phyloP scores from a whole-genome alignment of 2,329 filamentous ascomycete species.

The Thermothelomyces thermophilus region DNA sequence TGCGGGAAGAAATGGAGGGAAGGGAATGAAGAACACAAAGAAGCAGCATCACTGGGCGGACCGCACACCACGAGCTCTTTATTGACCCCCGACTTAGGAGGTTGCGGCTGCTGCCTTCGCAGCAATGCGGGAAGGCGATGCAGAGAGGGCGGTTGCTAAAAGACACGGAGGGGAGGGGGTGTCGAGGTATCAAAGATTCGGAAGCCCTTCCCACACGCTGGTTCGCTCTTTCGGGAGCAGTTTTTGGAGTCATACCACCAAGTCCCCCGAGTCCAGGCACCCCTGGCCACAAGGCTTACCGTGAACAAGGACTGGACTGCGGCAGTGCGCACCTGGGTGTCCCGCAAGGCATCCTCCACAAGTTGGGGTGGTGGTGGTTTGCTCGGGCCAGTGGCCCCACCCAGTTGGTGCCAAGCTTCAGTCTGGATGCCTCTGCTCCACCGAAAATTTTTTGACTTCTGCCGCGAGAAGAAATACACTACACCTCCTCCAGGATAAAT shows the following conservation, averaged over 20 bases:
- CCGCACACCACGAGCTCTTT: neutral
- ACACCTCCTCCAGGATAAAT: too few species aligned
- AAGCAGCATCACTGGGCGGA: neutral
- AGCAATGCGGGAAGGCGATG: constrained; percentile 13
- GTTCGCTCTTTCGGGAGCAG: neutral
- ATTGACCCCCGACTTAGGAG: constrained; percentile 11
- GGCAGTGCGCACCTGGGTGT: constrained; percentile 14
- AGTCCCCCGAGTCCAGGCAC: constrained; percentile 13
- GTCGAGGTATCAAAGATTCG: constrained; percentile 9
- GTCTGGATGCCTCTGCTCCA: constrained; percentile 16
- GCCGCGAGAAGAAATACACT: too few species aligned
- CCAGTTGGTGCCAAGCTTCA: constrained; percentile 12
- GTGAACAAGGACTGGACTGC: constrained; percentile 10
- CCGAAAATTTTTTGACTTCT: constrained; percentile 19
- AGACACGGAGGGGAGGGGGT: constrained; percentile 1
- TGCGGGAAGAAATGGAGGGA: neutral
- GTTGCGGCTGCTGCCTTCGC: constrained; percentile 22
- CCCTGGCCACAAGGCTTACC: constrained; percentile 20
- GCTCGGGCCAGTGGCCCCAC: constrained; percentile 3
- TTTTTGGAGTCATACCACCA: constrained; percentile 15
- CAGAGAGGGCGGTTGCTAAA: neutral
- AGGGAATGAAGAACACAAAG: constrained; percentile 5
- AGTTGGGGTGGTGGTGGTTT: too few species aligned
- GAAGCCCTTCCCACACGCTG: too few species aligned
- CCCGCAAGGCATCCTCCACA: neutral